Base-by-base conservation (phyloP, 108 stramenopile species). In the Conticribra guillardii region DNA sequence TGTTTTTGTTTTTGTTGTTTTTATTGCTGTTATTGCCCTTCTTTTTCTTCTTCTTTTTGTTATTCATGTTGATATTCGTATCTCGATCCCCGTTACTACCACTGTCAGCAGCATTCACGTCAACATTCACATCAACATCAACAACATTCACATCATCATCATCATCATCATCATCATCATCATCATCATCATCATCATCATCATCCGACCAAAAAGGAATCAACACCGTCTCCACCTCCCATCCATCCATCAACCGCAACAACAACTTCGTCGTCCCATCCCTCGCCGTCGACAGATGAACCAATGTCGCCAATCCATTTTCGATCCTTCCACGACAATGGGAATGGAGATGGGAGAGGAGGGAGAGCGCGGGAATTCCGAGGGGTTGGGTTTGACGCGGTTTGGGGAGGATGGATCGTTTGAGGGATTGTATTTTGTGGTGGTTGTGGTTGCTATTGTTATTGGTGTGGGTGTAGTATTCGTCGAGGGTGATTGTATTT, bases 261-360 rank as follows among this genome's bases (percentile, higher is more conserved):
- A 76, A 55, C 22, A 76, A 32, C 47, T 76, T 76, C 15, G 89
- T 90, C 11, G 92, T 90, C 0, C 62, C 71, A 79, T 93, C 92
- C 0, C 30, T 50, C 11, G 80, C 33, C 3, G 63, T 58, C 16
- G 76, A 76, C 30, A 87, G 46, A 50, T 86, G 83, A 26, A 79
- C 78, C 60, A 92, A 60, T 14, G 70, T 80, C 0, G 87, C 88
- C 18, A 92, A 74, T 28, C 86, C 86, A 62, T 82, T 86, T 63
- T 92, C 88, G 0, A 92, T 69, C 37, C 55, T 47, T 8, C 84
- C 85, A 50, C 73, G 74, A 31, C 73, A 67, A 14, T 71, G 41
- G 22, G 63, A 58, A 72, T 88, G 88, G 11, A 85, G 29, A 1
- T 49, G 33, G 31, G 81, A 41, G 29, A 91, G 62, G 1, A 79